Evolutionary conservation across 768 basidiomycete species (phyloP).

Genomic region (Macrocybe gigantea): DNA sequence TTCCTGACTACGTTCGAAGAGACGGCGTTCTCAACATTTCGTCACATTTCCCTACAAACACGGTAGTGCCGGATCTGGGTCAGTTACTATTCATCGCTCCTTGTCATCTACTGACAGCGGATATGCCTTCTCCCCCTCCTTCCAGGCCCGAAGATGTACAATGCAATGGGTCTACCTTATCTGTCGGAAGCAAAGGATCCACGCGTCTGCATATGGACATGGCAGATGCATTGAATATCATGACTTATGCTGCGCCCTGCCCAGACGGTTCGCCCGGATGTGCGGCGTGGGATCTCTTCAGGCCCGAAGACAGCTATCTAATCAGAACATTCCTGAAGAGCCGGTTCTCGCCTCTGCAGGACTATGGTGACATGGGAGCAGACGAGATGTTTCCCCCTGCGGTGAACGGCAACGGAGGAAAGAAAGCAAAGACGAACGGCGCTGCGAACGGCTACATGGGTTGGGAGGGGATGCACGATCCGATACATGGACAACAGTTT

Average conservation of each 20-base stretch:
- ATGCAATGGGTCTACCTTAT: constrained; percentile 71
- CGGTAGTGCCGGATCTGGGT: constrained; percentile 78
- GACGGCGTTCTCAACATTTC: constrained; percentile 88
- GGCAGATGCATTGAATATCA: constrained; percentile 90
- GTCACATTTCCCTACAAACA: constrained; percentile 81
- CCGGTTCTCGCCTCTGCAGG: neutral
- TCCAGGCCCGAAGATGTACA: constrained; percentile 92
- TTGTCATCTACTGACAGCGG: neutral
- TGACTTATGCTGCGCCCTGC: constrained; percentile 63
- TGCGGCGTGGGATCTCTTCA: constrained; percentile 91
- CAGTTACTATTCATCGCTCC: constrained; percentile 17
- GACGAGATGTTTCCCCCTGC: too few relatives aligned
- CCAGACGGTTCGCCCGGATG: constrained; percentile 64
- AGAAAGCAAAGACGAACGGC: neutral
- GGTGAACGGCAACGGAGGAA: neutral
- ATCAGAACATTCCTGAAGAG: constrained; percentile 70
- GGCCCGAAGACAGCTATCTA: constrained; percentile 73
- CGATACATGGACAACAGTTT: constrained; percentile 86
- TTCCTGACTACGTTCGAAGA: constrained; percentile 84
- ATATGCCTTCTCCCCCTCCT: constrained; percentile 3
- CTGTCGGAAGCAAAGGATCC: constrained; percentile 69
- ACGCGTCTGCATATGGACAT: constrained; percentile 93
- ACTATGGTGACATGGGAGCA: neutral
- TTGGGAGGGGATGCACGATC: constrained; percentile 43
- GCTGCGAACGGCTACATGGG: constrained; percentile 26